Percentiles rank a stretch among this genome's conserved stretches.
Conservation (phyloP, 768 basidiomycete species). For the Rhodocollybia butyracea region DNA sequence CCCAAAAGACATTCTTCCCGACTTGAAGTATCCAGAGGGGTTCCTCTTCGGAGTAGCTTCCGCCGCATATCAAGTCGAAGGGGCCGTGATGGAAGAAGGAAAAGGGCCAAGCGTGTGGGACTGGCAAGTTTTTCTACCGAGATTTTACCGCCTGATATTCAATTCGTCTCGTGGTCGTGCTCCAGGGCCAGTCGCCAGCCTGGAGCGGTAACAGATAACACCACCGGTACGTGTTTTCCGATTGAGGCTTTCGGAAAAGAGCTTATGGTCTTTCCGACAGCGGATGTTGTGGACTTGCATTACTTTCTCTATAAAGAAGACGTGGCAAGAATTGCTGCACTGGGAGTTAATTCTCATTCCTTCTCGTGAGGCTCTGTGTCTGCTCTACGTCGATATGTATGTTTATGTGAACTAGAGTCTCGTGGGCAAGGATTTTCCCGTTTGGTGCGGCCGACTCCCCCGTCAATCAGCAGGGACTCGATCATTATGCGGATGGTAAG, state of each 20-base stretch:
- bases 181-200: slow-evolving; percentile 44
- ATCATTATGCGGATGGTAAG: slow-evolving; percentile 43
- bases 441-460: slow-evolving; percentile 48
- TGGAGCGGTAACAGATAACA: slow-evolving; percentile 37
- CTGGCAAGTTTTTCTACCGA: too few relatives aligned
- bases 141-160: not conserved
- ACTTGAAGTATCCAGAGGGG: slow-evolving; percentile 42
- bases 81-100: slow-evolving; percentile 46
- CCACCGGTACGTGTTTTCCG: slow-evolving; percentile 30
- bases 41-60: slow-evolving; percentile 53
- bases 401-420: slow-evolving; percentile 29
- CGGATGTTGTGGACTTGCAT: slow-evolving; percentile 46
- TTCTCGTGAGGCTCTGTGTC: slow-evolving; percentile 36
- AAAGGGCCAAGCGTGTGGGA: slow-evolving; percentile 49
- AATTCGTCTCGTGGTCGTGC: slow-evolving; percentile 13
- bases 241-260: not conserved
- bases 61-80: slow-evolving; percentile 52
- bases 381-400: not conserved
- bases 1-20: slow-evolving; percentile 40
- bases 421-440: slow-evolving; percentile 50
- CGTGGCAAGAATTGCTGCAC: slow-evolving; percentile 41
- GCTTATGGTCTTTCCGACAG: slow-evolving; percentile 17
- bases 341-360: slow-evolving; percentile 51
- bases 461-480: slow-evolving; percentile 42
- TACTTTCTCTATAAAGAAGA: slow-evolving; percentile 55